Percentiles rank a stretch among this genome's conserved stretches.
Evolutionary conservation across 176 grass and related monocot genomes (phyloP).

Genomic region (Avena sativa): DNA sequence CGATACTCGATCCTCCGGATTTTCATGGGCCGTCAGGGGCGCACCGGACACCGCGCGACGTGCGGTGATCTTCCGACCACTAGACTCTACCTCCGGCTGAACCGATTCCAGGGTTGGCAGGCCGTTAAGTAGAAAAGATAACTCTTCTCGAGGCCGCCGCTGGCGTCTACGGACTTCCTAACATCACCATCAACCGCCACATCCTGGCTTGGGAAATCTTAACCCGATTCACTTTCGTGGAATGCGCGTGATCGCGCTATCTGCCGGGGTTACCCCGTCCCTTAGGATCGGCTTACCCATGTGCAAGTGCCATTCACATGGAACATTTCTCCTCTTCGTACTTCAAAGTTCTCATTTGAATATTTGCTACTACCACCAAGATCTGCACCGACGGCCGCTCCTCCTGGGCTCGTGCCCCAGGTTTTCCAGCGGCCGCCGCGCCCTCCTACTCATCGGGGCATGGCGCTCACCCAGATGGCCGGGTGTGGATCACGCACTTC

Average conservation of each 20-base stretch:
- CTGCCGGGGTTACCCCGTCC: constrained; percentile 44
- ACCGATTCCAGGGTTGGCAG: constrained; percentile 64
- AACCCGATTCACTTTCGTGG: constrained; percentile 42
- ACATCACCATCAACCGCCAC: constrained; percentile 58
- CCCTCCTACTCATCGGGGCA: constrained; percentile 51
- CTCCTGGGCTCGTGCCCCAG: constrained; percentile 52
- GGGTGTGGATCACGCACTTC: constrained; percentile 10
- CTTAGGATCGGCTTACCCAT: constrained; percentile 75
- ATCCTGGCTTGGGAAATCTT: constrained; percentile 57
- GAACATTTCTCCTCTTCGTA: constrained; percentile 56
- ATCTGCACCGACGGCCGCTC: constrained; percentile 63
- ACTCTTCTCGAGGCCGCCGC: constrained; percentile 65
- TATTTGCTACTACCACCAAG: constrained; percentile 57
- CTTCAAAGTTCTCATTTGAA: no score
- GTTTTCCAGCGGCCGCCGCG: constrained; percentile 51
- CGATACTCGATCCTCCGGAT: constrained; percentile 60
- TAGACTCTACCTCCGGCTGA: constrained; percentile 73
- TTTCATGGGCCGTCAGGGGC: constrained; percentile 59
- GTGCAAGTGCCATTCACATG: constrained; percentile 66
- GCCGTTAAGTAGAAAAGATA: constrained; percentile 81
- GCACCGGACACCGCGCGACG: constrained; percentile 55
- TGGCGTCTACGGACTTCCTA: constrained; percentile 63
- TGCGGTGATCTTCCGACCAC: constrained; percentile 59
- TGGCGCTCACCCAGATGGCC: neutral
- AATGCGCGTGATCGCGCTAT: constrained; percentile 13